These are phyloP conservation scores for Pulicaria dysenterica DNA, from an alignment of 129 eudicot species.

Conservation along the genomic window DNA sequence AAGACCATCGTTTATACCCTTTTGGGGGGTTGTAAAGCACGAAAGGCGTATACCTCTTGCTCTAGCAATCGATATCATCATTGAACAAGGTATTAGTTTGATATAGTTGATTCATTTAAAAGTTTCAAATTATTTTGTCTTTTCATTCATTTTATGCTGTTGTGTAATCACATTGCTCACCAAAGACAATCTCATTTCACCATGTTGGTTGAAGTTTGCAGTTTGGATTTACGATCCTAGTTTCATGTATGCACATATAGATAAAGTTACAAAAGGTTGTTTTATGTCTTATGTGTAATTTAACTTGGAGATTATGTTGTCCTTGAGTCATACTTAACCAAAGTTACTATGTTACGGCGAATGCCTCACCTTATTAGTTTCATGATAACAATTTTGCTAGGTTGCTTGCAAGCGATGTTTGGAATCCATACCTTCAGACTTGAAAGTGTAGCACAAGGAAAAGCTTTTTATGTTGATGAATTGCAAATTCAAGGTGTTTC, in stretches of 20 bases:
- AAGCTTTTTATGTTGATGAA: constrained; percentile 72
- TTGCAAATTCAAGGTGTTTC: constrained; percentile 71
- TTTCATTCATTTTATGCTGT: neutral
- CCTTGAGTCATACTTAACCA: too few species aligned
- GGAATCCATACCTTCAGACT: constrained; percentile 70
- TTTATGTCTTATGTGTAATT: too few species aligned
- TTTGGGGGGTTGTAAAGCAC: constrained; percentile 52
- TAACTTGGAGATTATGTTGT: too few species aligned
- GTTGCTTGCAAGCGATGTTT: constrained; percentile 70
- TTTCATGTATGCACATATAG: too few species aligned
- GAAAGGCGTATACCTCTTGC: constrained; percentile 68
- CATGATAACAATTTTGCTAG: constrained; percentile 29
- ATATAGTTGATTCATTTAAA: constrained; percentile 3
- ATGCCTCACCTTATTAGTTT: too few species aligned
- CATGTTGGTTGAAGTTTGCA: too few species aligned
- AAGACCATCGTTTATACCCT: constrained; percentile 79
- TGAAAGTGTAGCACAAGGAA: constrained; percentile 76
- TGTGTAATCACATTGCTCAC: too few species aligned
- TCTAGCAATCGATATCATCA: constrained; percentile 57
- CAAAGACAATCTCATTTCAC: too few species aligned
- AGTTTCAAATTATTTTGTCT: neutral
- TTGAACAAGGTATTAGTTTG: constrained; percentile 68
- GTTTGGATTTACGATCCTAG: too few species aligned
- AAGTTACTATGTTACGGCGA: too few species aligned
- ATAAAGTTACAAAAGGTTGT: too few species aligned